These are phyloP conservation scores for Candida sanyaensis DNA, from an alignment of 1,139 yeast species.

Conservation along the genomic window DNA sequence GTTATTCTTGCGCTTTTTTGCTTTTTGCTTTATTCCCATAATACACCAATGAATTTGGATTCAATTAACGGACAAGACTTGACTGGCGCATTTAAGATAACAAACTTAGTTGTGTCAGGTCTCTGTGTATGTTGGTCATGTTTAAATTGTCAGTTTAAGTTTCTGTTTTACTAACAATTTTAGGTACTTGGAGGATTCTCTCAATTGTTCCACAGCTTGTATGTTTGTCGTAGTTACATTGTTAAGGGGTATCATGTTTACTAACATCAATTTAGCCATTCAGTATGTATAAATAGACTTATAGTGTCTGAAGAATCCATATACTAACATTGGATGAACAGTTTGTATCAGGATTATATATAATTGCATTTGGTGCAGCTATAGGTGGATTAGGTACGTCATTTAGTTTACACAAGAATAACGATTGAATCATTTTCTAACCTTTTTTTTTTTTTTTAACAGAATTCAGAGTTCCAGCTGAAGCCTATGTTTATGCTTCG, in stretches of 20 bases:
- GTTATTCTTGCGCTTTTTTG: not conserved
- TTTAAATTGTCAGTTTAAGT: not conserved
- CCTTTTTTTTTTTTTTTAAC: not conserved
- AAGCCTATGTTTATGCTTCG: constrained; percentile 71
- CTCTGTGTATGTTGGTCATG: constrained; percentile 47
- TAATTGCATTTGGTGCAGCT: constrained; percentile 55
- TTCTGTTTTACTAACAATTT: constrained; percentile 21
- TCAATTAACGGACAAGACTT: constrained; percentile 33
- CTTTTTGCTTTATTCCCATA: not conserved
- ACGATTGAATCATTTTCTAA: constrained; percentile 3
- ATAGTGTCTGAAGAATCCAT: not conserved
- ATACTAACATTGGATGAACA: constrained; percentile 19
- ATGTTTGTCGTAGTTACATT: constrained; percentile 24
- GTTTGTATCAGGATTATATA: constrained; percentile 58
- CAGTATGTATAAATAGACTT: constrained; percentile 20
- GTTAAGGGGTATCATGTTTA: constrained; percentile 3
- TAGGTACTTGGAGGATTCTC: constrained; percentile 55
- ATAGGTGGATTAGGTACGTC: constrained; percentile 56
- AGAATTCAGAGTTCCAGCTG: constrained; percentile 69
- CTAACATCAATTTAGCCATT: constrained; percentile 29
- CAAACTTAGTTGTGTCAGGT: constrained; percentile 65
- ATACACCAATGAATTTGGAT: constrained; percentile 6
- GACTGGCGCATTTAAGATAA: constrained; percentile 58
- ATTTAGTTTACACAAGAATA: not conserved
- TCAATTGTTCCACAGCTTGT: constrained; percentile 60